phyloP scores from a whole-genome alignment of 2,329 filamentous ascomycete species.

The Cercospora sp. region DNA sequence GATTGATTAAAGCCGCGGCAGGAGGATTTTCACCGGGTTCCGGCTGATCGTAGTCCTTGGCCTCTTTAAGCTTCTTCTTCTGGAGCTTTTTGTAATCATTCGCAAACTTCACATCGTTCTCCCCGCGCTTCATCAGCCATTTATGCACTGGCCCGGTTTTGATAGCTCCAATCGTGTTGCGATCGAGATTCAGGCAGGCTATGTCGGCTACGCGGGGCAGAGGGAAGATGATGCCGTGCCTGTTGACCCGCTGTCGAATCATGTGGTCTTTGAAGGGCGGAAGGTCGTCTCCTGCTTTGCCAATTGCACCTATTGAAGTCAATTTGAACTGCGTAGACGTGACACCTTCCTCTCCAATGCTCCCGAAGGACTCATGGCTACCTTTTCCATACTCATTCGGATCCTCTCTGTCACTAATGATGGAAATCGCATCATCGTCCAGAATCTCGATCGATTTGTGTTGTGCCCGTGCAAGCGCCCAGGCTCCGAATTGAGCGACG shows the following conservation, averaged over 20 bases:
- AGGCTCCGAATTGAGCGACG: constrained; percentile 89
- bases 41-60: constrained; percentile 68
- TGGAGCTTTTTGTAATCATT: constrained; percentile 70
- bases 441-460: constrained; percentile 75
- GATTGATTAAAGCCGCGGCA: constrained; percentile 65
- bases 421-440: constrained; percentile 73
- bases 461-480: constrained; percentile 82
- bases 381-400: constrained; percentile 28
- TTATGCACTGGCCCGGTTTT: constrained; percentile 77
- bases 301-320: constrained; percentile 54
- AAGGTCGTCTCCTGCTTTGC: constrained; percentile 81
- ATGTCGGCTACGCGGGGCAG: constrained; percentile 66
- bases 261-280: constrained; percentile 80
- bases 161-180: constrained; percentile 70
- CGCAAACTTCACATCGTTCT: constrained; percentile 73
- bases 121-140: constrained; percentile 73
- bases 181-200: constrained; percentile 63
- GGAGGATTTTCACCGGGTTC: constrained; percentile 73
- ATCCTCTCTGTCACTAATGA: constrained; percentile 62
- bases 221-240: constrained; percentile 71
- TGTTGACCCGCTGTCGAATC: constrained; percentile 84
- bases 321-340: constrained; percentile 27
- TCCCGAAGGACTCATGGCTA: constrained; percentile 17
- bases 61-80: constrained; percentile 70
- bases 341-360: constrained; percentile 29